Evolutionary conservation across 1,284 basidiomycete species (phyloP).

Genomic region (Fomitopsis schrenkii): DNA sequence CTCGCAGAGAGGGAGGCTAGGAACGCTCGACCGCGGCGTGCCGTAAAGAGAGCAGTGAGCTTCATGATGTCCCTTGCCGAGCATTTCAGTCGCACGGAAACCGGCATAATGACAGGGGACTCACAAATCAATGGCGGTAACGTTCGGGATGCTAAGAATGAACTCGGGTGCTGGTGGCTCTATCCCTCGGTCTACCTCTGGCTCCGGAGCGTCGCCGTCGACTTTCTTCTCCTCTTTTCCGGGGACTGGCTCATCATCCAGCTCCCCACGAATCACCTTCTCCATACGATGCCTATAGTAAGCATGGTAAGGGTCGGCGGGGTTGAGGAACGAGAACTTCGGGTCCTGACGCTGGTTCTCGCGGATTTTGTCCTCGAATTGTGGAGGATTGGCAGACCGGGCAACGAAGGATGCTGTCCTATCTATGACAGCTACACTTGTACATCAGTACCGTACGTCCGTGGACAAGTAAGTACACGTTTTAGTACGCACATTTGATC

Average conservation of each 20-base stretch:
- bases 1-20: constrained; percentile 80
- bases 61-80: constrained; percentile 80
- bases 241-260: constrained; percentile 52
- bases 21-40: constrained; percentile 87
- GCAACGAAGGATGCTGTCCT: constrained; percentile 94
- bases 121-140: constrained; percentile 88
- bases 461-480: neutral
- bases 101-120: constrained; percentile 29
- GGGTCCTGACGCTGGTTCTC: constrained; percentile 93
- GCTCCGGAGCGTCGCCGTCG: constrained; percentile 29
- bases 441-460: neutral
- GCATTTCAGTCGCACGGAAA: constrained; percentile 13
- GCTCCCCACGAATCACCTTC: constrained; percentile 70
- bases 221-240: constrained; percentile 44
- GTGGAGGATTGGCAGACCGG: constrained; percentile 81
- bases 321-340: constrained; percentile 95
- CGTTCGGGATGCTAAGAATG: constrained; percentile 84
- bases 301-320: constrained; percentile 93
- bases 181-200: constrained; percentile 54
- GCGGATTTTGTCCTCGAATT: constrained; percentile 94
- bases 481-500: constrained; percentile 61
- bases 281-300: constrained; percentile 93
- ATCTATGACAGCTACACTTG: constrained; percentile 82
- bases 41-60: constrained; percentile 94
- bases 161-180: constrained; percentile 87